Evolutionary conservation across 1,284 basidiomycete species (phyloP).

Genomic region (Ceratobasidium sp.): DNA sequence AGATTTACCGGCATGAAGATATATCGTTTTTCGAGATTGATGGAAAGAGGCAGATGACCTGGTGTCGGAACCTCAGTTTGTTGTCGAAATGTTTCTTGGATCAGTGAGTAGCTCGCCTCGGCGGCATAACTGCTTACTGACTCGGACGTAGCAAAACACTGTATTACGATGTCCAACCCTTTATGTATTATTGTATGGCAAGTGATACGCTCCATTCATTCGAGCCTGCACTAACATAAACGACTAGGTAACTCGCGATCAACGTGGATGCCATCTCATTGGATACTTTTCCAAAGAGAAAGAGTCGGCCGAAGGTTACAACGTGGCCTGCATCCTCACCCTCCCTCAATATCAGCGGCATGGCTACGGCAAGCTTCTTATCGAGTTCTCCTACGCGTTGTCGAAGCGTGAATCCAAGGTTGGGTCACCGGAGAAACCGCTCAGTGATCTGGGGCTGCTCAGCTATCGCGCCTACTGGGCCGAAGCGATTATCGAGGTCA

Average conservation of each 20-base stretch:
- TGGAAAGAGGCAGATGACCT: constrained; percentile 93
- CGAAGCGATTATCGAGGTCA: constrained; percentile 93
- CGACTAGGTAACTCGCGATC: constrained; percentile 82
- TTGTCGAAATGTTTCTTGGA: constrained; percentile 98
- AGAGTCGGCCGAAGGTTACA: constrained; percentile 97
- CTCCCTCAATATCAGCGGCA: constrained; percentile 97
- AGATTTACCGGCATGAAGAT: constrained; percentile 97
- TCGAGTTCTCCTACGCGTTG: constrained; percentile 98
- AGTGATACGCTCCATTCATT: constrained; percentile 51
- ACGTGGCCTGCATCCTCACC: constrained; percentile 98
- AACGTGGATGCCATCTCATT: constrained; percentile 91
- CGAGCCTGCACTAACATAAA: constrained; percentile 45
- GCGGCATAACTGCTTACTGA: constrained; percentile 51
- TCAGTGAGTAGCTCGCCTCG: constrained; percentile 69
- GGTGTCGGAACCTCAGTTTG: constrained; percentile 97
- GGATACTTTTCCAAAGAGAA: constrained; percentile 99
- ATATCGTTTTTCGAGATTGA: constrained; percentile 99
- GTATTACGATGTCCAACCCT: constrained; percentile 99
- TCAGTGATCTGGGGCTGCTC: constrained; percentile 93
- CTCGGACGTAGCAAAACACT: constrained; percentile 82
- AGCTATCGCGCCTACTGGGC: constrained; percentile 98
- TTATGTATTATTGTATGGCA: constrained; percentile 99
- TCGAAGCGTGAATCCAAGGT: constrained; percentile 96
- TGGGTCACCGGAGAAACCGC: constrained; percentile 97
- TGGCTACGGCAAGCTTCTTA: constrained; percentile 94